phyloP scores from a whole-genome alignment of 1,284 basidiomycete genomes.

The Rhizoctonia solani region DNA sequence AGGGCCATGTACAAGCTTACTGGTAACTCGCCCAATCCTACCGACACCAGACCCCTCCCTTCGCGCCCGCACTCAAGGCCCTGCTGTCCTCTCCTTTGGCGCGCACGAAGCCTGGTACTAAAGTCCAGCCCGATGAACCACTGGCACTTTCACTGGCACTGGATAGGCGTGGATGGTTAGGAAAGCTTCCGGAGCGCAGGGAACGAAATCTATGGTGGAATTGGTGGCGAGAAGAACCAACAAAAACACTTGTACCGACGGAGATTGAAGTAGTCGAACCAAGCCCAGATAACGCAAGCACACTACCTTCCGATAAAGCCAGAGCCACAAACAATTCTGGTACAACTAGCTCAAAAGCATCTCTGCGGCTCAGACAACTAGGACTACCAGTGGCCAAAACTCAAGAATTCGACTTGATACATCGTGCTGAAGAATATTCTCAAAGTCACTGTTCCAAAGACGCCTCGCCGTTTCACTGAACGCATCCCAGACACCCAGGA shows the following conservation, averaged over 20 bases:
- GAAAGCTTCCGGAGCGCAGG: conserved; percentile 23
- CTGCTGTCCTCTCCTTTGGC: conserved; percentile 60
- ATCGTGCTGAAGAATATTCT: conserved; percentile 42
- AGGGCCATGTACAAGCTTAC: conserved; percentile 25
- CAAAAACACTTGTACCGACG: background rate
- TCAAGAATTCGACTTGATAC: background rate
- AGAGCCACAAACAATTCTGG: background rate
- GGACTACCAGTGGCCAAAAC: background rate
- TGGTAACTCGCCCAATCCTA: conserved; percentile 55
- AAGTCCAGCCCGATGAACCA: conserved; percentile 10
- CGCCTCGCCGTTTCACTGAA: conserved; percentile 4
- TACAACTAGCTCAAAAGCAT: conserved; percentile 2
- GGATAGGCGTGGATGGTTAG: conserved; percentile 17
- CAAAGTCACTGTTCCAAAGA: conserved; percentile 4
- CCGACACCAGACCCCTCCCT: conserved; percentile 64
- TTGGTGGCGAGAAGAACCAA: conserved; percentile 27
- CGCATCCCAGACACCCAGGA: background rate
- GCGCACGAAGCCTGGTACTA: conserved; percentile 45
- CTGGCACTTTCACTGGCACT: background rate
- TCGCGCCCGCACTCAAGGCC: conserved; percentile 62
- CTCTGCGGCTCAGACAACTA: background rate
- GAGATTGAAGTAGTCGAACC: conserved; percentile 10
- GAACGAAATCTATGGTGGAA: conserved; percentile 25
- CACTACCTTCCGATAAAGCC: background rate
- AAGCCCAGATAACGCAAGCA: background rate